Conservation (phyloP, 495 filamentous ascomycete species). For the Staphylotrichum longicolle region DNA sequence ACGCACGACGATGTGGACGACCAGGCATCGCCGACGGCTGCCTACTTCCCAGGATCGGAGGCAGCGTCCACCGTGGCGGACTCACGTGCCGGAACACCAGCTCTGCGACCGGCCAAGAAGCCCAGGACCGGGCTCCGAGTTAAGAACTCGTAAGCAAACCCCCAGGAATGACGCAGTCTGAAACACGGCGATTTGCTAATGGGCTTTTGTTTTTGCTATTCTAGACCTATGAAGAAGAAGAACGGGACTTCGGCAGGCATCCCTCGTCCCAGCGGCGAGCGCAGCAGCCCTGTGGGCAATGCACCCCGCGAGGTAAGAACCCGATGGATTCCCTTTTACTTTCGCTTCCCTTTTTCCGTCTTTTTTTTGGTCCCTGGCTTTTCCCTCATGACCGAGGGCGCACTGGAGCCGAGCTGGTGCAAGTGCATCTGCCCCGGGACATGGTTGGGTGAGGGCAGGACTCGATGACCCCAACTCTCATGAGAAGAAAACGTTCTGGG, state of each 20-base stretch:
- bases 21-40: constrained; percentile 44
- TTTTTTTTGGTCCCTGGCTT: constrained; percentile 4
- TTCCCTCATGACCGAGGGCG: constrained; percentile 3
- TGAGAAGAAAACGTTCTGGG: constrained; percentile 1
- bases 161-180: background rate
- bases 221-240: constrained; percentile 58
- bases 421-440: constrained; percentile 14
- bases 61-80: constrained; percentile 45
- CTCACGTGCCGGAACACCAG: constrained; percentile 58
- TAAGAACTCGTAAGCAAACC: constrained; percentile 65
- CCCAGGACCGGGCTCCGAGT: constrained; percentile 57
- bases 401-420: constrained; percentile 2
- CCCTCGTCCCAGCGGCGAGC: constrained; percentile 51
- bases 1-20: constrained; percentile 48
- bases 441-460: background rate
- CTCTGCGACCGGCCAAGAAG: constrained; percentile 53
- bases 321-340: constrained; percentile 17
- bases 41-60: constrained; percentile 39
- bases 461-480: constrained; percentile 1
- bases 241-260: constrained; percentile 48
- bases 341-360: constrained; percentile 6
- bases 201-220: background rate
- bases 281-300: constrained; percentile 46
- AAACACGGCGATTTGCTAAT: constrained; percentile 6
- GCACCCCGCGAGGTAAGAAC: constrained; percentile 44